phyloP scores from a whole-genome alignment of 2,329 filamentous ascomycete genomes.

The Pseudonectria foliicola region DNA sequence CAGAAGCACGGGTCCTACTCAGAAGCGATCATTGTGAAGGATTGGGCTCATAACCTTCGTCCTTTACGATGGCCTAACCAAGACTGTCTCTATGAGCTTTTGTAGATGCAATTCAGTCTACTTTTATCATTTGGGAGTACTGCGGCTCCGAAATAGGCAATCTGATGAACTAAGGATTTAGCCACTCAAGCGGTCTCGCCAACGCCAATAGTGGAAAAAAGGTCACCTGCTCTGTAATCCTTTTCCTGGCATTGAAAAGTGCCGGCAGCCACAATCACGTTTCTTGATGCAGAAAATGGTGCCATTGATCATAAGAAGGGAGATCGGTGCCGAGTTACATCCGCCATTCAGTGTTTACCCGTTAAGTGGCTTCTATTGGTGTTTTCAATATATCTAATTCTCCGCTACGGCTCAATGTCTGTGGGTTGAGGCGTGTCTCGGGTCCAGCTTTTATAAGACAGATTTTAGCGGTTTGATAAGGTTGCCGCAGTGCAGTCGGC shows the following conservation, averaged over 20 bases:
- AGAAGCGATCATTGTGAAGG: slow-evolving; percentile 27
- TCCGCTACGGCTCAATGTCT: slow-evolving; percentile 20
- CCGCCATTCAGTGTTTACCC: no score
- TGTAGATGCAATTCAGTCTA: slow-evolving; percentile 30
- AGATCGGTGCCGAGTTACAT: slow-evolving; percentile 15
- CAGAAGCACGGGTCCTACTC: slow-evolving; percentile 13
- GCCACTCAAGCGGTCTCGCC: slow-evolving; percentile 27
- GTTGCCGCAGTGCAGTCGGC: slow-evolving; percentile 21
- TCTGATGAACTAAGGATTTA: slow-evolving; percentile 27
- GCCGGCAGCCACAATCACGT: slow-evolving; percentile 43
- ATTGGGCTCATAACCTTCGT: slow-evolving; percentile 26
- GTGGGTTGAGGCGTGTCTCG: slow-evolving; percentile 16
- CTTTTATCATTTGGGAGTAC: slow-evolving; percentile 28
- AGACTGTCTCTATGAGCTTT: slow-evolving; percentile 23
- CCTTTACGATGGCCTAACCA: slow-evolving; percentile 23
- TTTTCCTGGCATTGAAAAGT: slow-evolving; percentile 43
- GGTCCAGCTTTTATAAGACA: slow-evolving; percentile 33
- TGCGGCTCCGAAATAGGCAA: slow-evolving; percentile 28
- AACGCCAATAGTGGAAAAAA: slow-evolving; percentile 23
- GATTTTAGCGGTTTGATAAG: slow-evolving; percentile 19
- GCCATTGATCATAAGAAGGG: slow-evolving; percentile 21
- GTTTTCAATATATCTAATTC: slow-evolving; percentile 32
- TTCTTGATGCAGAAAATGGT: slow-evolving; percentile 13
- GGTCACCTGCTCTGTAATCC: slow-evolving; percentile 24
- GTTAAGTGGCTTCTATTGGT: slow-evolving; percentile 25